Evolutionary conservation across 768 basidiomycete species (phyloP), one percentile per base, ranked within the genome.

Genomic region (Zangia roseola): DNA sequence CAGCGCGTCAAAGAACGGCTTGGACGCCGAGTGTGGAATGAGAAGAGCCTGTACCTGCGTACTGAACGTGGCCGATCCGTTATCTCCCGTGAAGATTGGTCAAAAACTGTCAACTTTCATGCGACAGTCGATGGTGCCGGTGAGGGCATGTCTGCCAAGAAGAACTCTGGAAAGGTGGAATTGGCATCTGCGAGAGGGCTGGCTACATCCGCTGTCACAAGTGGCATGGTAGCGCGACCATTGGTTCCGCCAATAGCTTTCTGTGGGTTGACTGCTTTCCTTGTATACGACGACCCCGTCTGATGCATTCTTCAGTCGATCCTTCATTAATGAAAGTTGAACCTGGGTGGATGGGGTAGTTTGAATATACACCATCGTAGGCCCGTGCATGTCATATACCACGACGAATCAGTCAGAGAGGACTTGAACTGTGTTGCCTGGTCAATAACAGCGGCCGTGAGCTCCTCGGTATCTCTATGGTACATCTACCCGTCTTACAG

Each of bases 11-110:
- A 88, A 67, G 87, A 91, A 68, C 74, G 80, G 25, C 68, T 90
- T n/a, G 86, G 86, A 9, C 80, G 89, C n/a, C 81, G 89, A 10
- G 79, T 91, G 1, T 89, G 86, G 86, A 62, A 54, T 6, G 72
- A 64, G 26, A 81, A 79, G 63, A 69, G 81, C 45, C 55, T 91
- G 4, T 91, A 77, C 57, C 45, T 89, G 40, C 60, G 60, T 23
- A 55, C 56, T n/a, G 47, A 52, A 28, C 35, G 38, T 10, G 12
- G 47, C 16, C 75, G 78, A 31, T 52, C 67, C 20, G 49, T 54
- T 2, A 56, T 86, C 28, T 61, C 72, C 20, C 72, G 73, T 38
- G 62, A 72, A 37, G 54, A 59, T 13, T 89, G 86, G 85, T 59
- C 59, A 45, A 47, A 67, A 20, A 71, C 73, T 20, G 85, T 83